Evolutionary conservation across 805 yeast species (phyloP).

Genomic region (Vanderwaltozyma tropicalis): DNA sequence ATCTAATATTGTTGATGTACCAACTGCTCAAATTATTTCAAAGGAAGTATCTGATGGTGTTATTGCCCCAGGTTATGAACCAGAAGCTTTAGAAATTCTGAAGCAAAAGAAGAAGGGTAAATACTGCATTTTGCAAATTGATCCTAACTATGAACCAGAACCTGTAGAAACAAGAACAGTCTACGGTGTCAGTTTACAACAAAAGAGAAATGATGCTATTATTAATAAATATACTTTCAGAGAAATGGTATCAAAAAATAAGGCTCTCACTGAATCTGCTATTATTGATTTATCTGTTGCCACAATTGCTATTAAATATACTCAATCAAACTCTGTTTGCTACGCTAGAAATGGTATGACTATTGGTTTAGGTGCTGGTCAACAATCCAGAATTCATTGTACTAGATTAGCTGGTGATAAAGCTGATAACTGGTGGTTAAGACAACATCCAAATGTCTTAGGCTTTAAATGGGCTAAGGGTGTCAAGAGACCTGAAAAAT

Average conservation of each 20-base stretch:
- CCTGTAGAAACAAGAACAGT: slow-evolving; percentile 83
- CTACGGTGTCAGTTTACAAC: slow-evolving; percentile 89
- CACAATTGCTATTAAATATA: slow-evolving; percentile 91
- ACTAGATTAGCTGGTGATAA: slow-evolving; percentile 98
- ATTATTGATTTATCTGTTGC: slow-evolving; percentile 91
- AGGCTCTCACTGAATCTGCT: slow-evolving; percentile 83
- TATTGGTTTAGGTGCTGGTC: slow-evolving; percentile 98
- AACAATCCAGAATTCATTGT: slow-evolving; percentile 98
- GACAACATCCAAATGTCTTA: slow-evolving; percentile 94
- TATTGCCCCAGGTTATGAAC: slow-evolving; percentile 92
- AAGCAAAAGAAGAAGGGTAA: slow-evolving; percentile 93
- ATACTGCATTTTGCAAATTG: slow-evolving; percentile 92
- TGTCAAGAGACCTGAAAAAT: slow-evolving; percentile 95
- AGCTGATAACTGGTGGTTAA: slow-evolving; percentile 99
- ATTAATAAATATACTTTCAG: slow-evolving; percentile 83
- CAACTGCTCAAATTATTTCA: slow-evolving; percentile 94
- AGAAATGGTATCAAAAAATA: slow-evolving; percentile 83
- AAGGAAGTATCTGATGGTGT: slow-evolving; percentile 98
- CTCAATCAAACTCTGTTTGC: slow-evolving; percentile 97
- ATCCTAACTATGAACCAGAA: slow-evolving; percentile 85
- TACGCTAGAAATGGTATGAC: slow-evolving; percentile 99
- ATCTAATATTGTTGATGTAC: slow-evolving; percentile 89
- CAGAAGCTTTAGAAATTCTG: slow-evolving; percentile 83
- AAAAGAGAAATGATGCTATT: slow-evolving; percentile 95
- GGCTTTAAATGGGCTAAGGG: slow-evolving; percentile 97